A percentile compares a stretch with the other conserved stretches of the same genome.
Conservation (phyloP, 2,329 filamentous ascomycete genomes). For the Parastagonospora nodorum region DNA sequence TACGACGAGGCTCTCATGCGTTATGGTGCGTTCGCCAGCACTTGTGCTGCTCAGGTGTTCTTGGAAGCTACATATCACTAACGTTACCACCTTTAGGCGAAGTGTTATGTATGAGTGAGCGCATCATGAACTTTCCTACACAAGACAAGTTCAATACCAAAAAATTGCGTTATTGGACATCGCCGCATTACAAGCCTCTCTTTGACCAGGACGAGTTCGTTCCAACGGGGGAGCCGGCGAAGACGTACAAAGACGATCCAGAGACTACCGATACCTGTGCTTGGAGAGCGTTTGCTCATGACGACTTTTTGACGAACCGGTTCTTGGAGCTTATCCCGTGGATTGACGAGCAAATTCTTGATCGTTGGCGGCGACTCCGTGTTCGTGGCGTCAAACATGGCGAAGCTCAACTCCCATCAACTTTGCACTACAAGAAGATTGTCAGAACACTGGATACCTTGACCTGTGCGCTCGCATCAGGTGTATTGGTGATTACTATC, state of each 20-base stretch:
- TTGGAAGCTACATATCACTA: no score
- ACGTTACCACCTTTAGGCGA: conserved; percentile 3
- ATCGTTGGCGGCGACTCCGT: not conserved
- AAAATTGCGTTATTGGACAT: not conserved
- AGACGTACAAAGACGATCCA: conserved; percentile 4
- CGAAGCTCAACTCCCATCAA: no score
- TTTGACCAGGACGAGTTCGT: conserved; percentile 8
- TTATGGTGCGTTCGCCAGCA: no score
- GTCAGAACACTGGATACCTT: not conserved
- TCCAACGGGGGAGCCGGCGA: conserved; percentile 8
- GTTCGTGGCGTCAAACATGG: no score
- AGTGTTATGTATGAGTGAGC: conserved; percentile 7
- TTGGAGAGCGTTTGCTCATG: conserved; percentile 1
- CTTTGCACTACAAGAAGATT: no score
- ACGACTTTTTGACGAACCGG: conserved; percentile 2
- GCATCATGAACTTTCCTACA: conserved; percentile 11
- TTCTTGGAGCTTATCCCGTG: not conserved
- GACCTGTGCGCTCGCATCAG: not conserved
- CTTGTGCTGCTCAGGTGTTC: no score
- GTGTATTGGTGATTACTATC: not conserved
- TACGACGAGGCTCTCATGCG: no score
- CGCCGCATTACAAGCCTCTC: not conserved
- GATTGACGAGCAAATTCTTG: conserved; percentile 10
- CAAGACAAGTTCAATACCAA: conserved; percentile 6
- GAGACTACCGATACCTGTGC: conserved; percentile 4